A percentile compares a stretch with the other conserved stretches of the same genome.
Evolutionary conservation across 2,329 filamentous ascomycete species (phyloP).

Genomic region (Claviceps digitariae): DNA sequence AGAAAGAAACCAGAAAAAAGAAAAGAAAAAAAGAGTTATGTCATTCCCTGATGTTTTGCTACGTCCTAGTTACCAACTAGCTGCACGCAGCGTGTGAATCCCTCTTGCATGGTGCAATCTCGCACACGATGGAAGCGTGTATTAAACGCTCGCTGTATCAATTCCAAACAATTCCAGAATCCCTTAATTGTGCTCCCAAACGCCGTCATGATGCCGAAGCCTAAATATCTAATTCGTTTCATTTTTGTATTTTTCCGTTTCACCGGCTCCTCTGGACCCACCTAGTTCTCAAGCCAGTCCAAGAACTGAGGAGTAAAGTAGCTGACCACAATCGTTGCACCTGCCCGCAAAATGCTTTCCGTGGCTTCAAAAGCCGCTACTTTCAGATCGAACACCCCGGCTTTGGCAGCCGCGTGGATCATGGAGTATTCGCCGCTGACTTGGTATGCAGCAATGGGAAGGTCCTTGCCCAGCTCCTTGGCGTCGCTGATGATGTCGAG

Average conservation of each 20-base stretch:
- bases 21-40: too few relatives aligned
- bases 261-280: not conserved
- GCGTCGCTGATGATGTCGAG: constrained; percentile 96
- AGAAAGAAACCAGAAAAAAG: too few relatives aligned
- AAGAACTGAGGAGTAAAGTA: constrained; percentile 83
- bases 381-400: constrained; percentile 91
- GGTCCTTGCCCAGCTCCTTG: constrained; percentile 81
- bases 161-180: not conserved
- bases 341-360: constrained; percentile 83
- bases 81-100: not conserved
- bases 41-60: too few relatives aligned
- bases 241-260: not conserved
- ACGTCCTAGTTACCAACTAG: too few relatives aligned
- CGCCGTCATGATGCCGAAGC: not conserved
- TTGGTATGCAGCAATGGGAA: constrained; percentile 92
- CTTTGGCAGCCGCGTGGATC: constrained; percentile 92
- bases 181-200: not conserved
- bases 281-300: constrained; percentile 47
- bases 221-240: not conserved
- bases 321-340: constrained; percentile 82
- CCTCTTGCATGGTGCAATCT: not conserved
- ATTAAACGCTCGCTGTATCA: not conserved
- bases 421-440: constrained; percentile 96
- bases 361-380: constrained; percentile 90
- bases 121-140: not conserved